Conservation (phyloP, 2,329 filamentous ascomycete genomes). For the Talaromyces sp. region DNA sequence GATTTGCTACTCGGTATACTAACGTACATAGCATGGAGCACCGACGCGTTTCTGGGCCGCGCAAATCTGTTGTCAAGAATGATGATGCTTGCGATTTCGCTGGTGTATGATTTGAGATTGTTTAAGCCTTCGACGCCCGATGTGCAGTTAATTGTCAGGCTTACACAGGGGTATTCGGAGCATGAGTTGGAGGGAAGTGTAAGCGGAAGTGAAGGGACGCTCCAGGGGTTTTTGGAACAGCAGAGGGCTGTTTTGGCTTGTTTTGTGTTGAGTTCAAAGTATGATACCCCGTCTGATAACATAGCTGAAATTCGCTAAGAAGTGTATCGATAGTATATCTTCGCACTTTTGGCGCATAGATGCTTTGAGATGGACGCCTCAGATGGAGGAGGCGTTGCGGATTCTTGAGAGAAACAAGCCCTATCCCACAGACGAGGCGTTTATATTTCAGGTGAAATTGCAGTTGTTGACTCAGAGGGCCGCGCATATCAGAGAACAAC, state of each 20-base stretch:
- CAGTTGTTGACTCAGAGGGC: conserved; percentile 35
- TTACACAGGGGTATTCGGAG: conserved; percentile 28
- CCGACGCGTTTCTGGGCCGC: conserved; percentile 32
- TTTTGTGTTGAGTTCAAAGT: conserved; percentile 33
- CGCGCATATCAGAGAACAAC: conserved; percentile 29
- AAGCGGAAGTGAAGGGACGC: conserved; percentile 15
- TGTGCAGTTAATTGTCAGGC: conserved; percentile 29
- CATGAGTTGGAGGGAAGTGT: conserved; percentile 7
- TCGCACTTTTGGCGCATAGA: conserved; percentile 35
- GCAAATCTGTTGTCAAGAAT: conserved; percentile 33
- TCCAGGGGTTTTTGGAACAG: conserved; percentile 23
- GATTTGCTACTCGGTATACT: conserved; percentile 37
- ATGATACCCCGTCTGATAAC: neutral
- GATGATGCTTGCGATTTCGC: conserved; percentile 37
- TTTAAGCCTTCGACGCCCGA: conserved; percentile 31
- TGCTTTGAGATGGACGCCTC: conserved; percentile 36
- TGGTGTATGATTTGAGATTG: conserved; percentile 37
- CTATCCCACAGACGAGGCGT: conserved; percentile 28
- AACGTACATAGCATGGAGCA: conserved; percentile 40
- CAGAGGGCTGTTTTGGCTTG: conserved; percentile 31
- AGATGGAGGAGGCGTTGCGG: conserved; percentile 38
- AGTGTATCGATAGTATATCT: conserved; percentile 28
- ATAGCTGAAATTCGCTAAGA: neutral
- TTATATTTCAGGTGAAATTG: conserved; percentile 37
- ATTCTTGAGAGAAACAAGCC: conserved; percentile 26